Conservation (phyloP, 2,329 filamentous ascomycete genomes). For the Aureobasidium sp. region DNA sequence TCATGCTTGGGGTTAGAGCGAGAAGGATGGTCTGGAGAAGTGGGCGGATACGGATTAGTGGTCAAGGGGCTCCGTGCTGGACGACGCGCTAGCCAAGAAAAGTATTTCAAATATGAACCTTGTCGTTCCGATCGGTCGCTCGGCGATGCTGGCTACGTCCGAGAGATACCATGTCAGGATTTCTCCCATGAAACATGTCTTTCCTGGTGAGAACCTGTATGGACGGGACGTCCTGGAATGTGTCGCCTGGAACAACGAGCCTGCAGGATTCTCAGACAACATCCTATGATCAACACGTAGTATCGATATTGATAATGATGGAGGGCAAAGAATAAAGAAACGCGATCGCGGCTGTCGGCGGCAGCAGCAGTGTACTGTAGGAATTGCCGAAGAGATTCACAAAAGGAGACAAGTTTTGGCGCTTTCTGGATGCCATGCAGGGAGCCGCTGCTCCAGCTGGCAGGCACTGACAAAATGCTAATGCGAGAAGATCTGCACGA, state of each 20-base stretch:
- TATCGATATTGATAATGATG: background rate
- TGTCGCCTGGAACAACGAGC: background rate
- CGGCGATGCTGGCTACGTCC: background rate
- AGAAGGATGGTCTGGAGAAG: constrained; percentile 3
- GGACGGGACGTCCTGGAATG: constrained; percentile 10
- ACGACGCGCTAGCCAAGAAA: constrained; percentile 7
- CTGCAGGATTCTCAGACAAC: constrained; percentile 1
- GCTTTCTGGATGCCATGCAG: constrained; percentile 8
- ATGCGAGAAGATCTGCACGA: constrained; percentile 11
- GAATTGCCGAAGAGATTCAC: constrained; percentile 1
- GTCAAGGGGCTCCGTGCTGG: constrained; percentile 1
- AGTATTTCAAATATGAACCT: constrained; percentile 16
- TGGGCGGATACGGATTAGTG: constrained; percentile 7
- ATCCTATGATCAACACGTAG: background rate
- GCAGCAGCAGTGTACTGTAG: background rate
- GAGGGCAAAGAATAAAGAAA: background rate
- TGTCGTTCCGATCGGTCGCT: background rate
- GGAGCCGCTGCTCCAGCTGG: constrained; percentile 12
- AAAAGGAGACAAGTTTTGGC: constrained; percentile 14
- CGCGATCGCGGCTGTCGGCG: background rate
- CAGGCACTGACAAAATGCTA: constrained; percentile 7
- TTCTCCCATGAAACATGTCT: constrained; percentile 15
- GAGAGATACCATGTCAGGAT: background rate
- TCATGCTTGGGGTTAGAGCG: background rate
- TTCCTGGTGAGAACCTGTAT: background rate